Base-by-base conservation (phyloP, 208 protist genomes). In the Acanthamoeba royreba region DNA sequence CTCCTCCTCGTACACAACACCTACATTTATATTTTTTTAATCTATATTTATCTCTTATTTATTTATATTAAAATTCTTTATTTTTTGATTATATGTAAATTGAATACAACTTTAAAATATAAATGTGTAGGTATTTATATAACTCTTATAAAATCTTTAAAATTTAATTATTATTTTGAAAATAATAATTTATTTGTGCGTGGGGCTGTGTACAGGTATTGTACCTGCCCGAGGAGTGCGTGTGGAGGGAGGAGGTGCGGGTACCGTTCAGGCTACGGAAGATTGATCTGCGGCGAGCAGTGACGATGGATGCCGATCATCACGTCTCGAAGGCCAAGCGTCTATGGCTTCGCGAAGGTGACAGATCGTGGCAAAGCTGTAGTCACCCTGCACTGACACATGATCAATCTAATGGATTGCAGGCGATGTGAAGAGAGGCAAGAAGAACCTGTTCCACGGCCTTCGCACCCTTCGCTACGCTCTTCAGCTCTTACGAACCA, bases 371-470 rank as follows among this genome's bases (percentile, higher is more conserved):
- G n/a, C n/a, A n/a, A n/a, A n/a, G n/a, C n/a, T n/a, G n/a, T n/a
- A n/a, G n/a, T n/a, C n/a, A n/a, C n/a, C n/a, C n/a, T n/a, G n/a
- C n/a, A n/a, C n/a, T n/a, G n/a, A n/a, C n/a, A n/a, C n/a, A n/a
- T n/a, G n/a, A n/a, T n/a, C n/a, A n/a, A n/a, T n/a, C n/a, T n/a
- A n/a, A n/a, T n/a, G n/a, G n/a, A 69, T 25, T 33, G n/a, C 25
- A 83, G 81, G 81, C 13, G 81, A 89, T 19, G 4, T 66, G 2
- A 0, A 66, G 49, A 28, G 53, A n/a, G 46, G 33, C 15, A 89
- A 89, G 35, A 89, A 89, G 49, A 89, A 89, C 49, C 7, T 89
- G 15, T 25, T 89, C 8, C 81, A 89, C 81, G 81, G 81, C 4
- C 25, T 89, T 31, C 11, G 81, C 2, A 69, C 46, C 19, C 49